These are phyloP conservation scores for Toxicodendron radicans DNA, from an alignment of 345 rosid genomes.

Conservation along the genomic window DNA sequence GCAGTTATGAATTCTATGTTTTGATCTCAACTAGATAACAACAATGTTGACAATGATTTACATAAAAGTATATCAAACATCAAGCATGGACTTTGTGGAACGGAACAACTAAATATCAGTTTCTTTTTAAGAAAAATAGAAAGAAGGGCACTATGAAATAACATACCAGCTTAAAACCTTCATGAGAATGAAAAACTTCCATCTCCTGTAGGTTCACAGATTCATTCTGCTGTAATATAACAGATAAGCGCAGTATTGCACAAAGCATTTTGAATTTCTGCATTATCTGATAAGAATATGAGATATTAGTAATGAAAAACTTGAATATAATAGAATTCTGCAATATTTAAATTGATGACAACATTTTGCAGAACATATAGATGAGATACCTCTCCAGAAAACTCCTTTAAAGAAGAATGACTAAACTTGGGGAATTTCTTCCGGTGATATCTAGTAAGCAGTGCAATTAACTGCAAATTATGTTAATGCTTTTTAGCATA, in stretches of 20 bases:
- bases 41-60: not conserved
- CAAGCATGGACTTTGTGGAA: not conserved
- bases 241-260: slow-evolving; percentile 47
- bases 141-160: not conserved
- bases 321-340: not conserved
- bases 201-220: slow-evolving; percentile 35
- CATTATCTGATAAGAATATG: slow-evolving; percentile 36
- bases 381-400: slow-evolving; percentile 45
- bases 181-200: slow-evolving; percentile 33
- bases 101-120: not conserved
- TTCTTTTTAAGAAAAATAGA: not conserved
- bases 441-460: slow-evolving; percentile 65
- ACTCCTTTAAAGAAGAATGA: slow-evolving; percentile 34
- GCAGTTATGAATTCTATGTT: no score
- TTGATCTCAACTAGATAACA: not conserved
- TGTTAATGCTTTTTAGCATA: slow-evolving; percentile 21
- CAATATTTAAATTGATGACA: not conserved
- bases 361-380: not conserved
- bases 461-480: slow-evolving; percentile 53
- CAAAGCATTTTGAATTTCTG: slow-evolving; percentile 50
- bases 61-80: not conserved
- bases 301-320: slow-evolving; percentile 6
- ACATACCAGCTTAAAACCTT: slow-evolving; percentile 55
- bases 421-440: slow-evolving; percentile 60
- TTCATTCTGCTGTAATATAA: slow-evolving; percentile 46